phyloP scores from a whole-genome alignment of 1,139 yeast species.

The Kurtzmaniella quercitrusa region DNA sequence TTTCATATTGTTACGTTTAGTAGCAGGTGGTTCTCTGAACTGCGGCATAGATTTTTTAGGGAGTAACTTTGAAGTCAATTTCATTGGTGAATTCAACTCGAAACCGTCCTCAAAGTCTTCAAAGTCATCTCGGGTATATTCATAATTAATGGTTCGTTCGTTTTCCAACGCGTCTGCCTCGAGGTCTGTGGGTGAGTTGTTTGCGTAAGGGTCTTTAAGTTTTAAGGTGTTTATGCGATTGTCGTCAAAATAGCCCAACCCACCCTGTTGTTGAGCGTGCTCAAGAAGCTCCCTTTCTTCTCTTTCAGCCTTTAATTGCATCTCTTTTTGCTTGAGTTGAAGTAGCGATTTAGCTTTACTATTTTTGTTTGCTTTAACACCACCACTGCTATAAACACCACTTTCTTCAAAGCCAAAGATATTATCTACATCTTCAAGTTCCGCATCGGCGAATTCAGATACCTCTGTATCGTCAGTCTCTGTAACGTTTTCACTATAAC shows the following conservation, averaged over 20 bases:
- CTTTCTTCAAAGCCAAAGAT: constrained; percentile 38
- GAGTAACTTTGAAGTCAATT: constrained; percentile 1
- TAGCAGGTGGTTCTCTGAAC: constrained; percentile 8
- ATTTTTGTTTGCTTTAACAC: background rate
- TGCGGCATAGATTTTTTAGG: constrained; percentile 8
- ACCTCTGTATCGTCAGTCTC: constrained; percentile 33
- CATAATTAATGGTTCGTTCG: constrained; percentile 34
- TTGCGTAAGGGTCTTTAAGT: constrained; percentile 24
- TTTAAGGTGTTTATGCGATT: constrained; percentile 26
- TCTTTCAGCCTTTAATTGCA: constrained; percentile 31
- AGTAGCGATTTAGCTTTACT: constrained; percentile 7
- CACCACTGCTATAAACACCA: constrained; percentile 24
- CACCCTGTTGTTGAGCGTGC: constrained; percentile 13
- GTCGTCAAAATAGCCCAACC: constrained; percentile 1
- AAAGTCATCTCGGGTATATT: constrained; percentile 35
- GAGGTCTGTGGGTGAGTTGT: constrained; percentile 12
- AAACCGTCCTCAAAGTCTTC: constrained; percentile 40
- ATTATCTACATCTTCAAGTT: constrained; percentile 39
- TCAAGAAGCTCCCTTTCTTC: constrained; percentile 31
- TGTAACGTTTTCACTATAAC: constrained; percentile 29
- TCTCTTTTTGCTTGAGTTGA: constrained; percentile 19
- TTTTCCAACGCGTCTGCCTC: constrained; percentile 27
- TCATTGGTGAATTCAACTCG: constrained; percentile 19
- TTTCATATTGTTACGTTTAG: constrained; percentile 14
- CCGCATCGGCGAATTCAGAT: constrained; percentile 38